Percentiles rank a stretch among this genome's conserved stretches.
These are phyloP conservation scores for Fusarium denticulatum DNA, from an alignment of 2,329 filamentous ascomycete species.

Conservation along the genomic window DNA sequence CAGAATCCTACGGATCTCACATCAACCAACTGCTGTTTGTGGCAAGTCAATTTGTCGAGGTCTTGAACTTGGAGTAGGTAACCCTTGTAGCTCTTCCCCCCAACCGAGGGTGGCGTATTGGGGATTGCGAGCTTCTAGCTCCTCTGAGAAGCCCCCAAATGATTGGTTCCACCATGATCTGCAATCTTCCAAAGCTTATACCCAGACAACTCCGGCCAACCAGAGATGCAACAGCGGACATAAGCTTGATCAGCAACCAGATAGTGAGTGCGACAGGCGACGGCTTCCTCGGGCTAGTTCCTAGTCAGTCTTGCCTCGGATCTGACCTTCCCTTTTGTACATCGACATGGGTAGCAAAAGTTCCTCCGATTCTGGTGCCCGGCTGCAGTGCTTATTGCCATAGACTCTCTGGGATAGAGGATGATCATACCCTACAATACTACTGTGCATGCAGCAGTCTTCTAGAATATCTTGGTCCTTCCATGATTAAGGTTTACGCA, in stretches of 20 bases:
- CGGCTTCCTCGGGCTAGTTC: neutral
- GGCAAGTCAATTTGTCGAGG: neutral
- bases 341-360: neutral
- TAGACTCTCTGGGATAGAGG: neutral
- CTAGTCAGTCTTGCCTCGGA: neutral
- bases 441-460: neutral
- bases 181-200: neutral
- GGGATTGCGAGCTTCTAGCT: neutral
- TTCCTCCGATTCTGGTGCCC: neutral
- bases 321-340: neutral
- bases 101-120: neutral
- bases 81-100: neutral
- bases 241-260: neutral
- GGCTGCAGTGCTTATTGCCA: neutral
- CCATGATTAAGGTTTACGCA: neutral
- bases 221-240: neutral
- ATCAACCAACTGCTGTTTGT: neutral
- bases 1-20: neutral
- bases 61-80: neutral
- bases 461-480: neutral
- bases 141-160: neutral
- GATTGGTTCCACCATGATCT: neutral
- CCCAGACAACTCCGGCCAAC: neutral
- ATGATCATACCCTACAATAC: neutral
- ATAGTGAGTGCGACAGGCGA: neutral